Evolutionary conservation across 1,139 yeast genomes (phyloP), one percentile per base, ranked within the genome.

Genomic region (Dujonia santamariae): DNA sequence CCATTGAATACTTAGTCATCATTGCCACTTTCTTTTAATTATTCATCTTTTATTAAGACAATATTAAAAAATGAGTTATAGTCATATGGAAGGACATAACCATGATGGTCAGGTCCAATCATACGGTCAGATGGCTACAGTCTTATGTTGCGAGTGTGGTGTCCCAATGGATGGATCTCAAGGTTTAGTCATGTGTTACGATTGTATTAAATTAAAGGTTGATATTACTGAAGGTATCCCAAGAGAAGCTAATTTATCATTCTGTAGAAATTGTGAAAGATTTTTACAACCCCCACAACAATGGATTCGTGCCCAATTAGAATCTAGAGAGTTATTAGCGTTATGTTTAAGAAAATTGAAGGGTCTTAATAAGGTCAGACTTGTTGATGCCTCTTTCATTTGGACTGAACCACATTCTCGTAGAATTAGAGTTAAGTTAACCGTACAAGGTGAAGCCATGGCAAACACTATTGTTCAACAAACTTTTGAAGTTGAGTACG

Each of bases 361-460:
- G 51, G 98, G 98, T 36, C 71, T 94, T 47, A 82, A 78, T 44
- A 88, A 87, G 52, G 94, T 90, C 34, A 73, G 98, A 47, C 71
- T 92, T 41, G 79, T 90, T 21, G 98, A 94, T 65, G 98, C 98
- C 5, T 77, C 90, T 4, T 92, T 92, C 52, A 80, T 92, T 43
- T 92, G 99, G 99, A 92, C 99, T 1, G 99, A 92, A 62, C 98
- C 99, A 1, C 99, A 92, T 60, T 90, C 97, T 19, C 80, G 98
- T 59, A 81, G 98, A 71, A 78, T 92, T 45, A 78, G 90, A 56
- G 78, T 92, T 43, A 90, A 88, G 54, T 63, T 94, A 34, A 87
- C 98, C 0, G 96, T 92, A 13, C 98, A 92, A 61, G 97, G 97
- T 44, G 98, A 92, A 62, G 96, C 96, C 25, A 80, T 87, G 79